Conservation (phyloP, 2,329 filamentous ascomycete species). For the Fusarium burgessii region DNA sequence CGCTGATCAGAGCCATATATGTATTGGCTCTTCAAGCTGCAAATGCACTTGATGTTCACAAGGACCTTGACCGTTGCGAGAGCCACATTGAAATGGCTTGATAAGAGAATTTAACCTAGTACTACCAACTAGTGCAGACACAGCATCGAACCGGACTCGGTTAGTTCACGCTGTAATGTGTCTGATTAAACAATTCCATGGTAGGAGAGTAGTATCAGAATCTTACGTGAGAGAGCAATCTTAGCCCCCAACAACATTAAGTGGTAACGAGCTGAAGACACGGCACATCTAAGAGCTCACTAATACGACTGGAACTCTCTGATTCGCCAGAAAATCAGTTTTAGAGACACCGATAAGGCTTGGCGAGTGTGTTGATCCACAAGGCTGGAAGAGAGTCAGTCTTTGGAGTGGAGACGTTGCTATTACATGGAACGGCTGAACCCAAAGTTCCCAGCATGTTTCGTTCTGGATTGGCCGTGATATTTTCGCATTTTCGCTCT, state of each 20-base stretch:
- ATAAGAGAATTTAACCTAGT: background rate
- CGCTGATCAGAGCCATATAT: background rate
- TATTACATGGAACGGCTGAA: background rate
- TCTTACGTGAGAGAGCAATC: constrained; percentile 25
- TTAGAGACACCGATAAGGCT: constrained; percentile 4
- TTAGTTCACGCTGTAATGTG: background rate
- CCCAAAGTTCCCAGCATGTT: constrained; percentile 2
- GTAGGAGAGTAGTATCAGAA: constrained; percentile 1
- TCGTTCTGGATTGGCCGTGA: background rate
- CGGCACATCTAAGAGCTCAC: background rate
- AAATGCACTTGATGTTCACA: background rate
- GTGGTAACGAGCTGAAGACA: constrained; percentile 6
- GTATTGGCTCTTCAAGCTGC: background rate
- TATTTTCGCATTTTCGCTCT: background rate
- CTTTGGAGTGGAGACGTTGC: background rate
- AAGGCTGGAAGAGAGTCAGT: constrained; percentile 2
- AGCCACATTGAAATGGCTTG: background rate
- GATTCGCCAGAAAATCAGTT: background rate
- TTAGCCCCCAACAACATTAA: constrained; percentile 19
- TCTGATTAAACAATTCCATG: constrained; percentile 2
- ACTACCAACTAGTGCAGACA: background rate
- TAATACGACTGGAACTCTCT: background rate
- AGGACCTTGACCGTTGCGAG: background rate
- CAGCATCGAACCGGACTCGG: background rate
- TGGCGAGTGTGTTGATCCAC: constrained; percentile 13